A percentile compares a stretch with the other conserved stretches of the same genome.
These are phyloP conservation scores for Thinopyrum elongatum DNA, from an alignment of 176 grass and related monocot genomes.

Conservation along the genomic window DNA sequence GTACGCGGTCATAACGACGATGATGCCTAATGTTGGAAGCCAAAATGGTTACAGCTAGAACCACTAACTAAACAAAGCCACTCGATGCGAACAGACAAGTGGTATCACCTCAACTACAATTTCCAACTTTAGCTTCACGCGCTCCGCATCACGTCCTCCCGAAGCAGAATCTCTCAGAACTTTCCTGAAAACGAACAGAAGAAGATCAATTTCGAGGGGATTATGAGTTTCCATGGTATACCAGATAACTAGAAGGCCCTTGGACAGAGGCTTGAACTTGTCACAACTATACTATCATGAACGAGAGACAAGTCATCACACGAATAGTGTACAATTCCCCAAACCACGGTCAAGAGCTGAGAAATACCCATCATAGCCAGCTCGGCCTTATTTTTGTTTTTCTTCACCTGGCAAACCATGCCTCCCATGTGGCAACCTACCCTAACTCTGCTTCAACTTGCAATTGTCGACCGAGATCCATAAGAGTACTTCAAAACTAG, in stretches of 20 bases:
- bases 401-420: not conserved
- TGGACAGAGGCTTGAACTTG: not conserved
- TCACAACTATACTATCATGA: not conserved
- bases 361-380: not conserved
- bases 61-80: not conserved
- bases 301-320: not conserved
- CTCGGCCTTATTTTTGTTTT: not conserved
- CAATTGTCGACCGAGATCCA: not conserved
- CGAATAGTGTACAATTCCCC: not conserved
- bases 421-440: not conserved
- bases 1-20: not conserved
- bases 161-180: constrained; percentile 70
- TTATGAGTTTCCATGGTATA: not conserved
- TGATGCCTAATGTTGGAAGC: not conserved
- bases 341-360: not conserved
- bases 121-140: constrained; percentile 84
- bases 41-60: not conserved
- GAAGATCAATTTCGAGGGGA: not conserved
- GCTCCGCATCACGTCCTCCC: constrained; percentile 79
- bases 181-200: constrained; percentile 56
- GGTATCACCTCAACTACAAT: constrained; percentile 77
- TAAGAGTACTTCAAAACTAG: not conserved
- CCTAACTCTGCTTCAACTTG: not conserved
- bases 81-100: not conserved
- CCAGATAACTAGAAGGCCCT: not conserved